Percentiles rank a stretch among this genome's conserved stretches.
Evolutionary conservation across 2,329 filamentous ascomycete species (phyloP).

Genomic region (Aspergillus viridinutans): DNA sequence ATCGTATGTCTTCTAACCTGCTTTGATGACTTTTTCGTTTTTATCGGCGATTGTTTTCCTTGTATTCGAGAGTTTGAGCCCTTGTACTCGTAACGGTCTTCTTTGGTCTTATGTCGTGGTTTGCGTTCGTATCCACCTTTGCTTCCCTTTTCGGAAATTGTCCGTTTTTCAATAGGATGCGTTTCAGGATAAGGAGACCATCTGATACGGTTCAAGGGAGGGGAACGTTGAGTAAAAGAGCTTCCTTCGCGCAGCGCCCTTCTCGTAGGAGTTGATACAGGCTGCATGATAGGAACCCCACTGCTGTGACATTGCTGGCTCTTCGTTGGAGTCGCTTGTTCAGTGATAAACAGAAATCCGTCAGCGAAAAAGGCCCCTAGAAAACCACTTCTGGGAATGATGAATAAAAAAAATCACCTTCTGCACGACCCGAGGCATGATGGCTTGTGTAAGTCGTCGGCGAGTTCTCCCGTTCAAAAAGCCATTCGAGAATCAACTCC

Average conservation of each 20-base stretch:
- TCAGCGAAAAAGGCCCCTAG: background rate
- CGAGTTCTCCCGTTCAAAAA: background rate
- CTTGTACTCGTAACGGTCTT: conserved; percentile 53
- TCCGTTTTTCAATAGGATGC: background rate
- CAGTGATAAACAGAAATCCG: background rate
- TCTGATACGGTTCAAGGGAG: background rate
- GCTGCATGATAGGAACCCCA: background rate
- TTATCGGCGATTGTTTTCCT: conserved; percentile 1
- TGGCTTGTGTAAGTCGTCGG: too few species aligned
- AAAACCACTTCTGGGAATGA: background rate
- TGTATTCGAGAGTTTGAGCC: background rate
- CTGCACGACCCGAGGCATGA: background rate
- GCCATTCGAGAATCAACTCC: background rate
- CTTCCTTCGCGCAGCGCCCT: background rate
- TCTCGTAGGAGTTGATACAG: background rate
- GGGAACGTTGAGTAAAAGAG: background rate
- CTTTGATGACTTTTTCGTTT: conserved; percentile 18
- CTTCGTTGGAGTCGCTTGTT: background rate
- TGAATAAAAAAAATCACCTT: background rate
- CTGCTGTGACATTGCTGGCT: background rate
- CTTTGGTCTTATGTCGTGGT: conserved; percentile 53
- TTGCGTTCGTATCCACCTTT: conserved; percentile 45
- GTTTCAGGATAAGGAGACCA: background rate
- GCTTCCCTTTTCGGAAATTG: background rate
- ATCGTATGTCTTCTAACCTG: conserved; percentile 37